A percentile compares a stretch with the other conserved stretches of the same genome.
These are phyloP conservation scores for Scheffersomyces illinoinensis DNA, from an alignment of 1,139 yeast species.

Conservation along the genomic window DNA sequence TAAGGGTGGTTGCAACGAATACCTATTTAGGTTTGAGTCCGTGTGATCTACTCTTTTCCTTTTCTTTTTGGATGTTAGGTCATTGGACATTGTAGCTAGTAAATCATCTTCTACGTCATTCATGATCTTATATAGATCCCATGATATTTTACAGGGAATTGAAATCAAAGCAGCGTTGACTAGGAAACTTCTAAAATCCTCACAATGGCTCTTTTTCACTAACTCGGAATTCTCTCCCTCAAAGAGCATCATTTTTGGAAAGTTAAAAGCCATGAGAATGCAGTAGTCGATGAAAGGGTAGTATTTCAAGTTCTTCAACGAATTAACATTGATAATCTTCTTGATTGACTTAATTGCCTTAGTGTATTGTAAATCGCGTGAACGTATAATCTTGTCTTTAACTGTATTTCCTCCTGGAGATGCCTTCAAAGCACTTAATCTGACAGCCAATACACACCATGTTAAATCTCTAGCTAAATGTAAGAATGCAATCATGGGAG, in stretches of 20 bases:
- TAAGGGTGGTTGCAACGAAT: neutral
- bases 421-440: conserved; percentile 15
- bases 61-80: neutral
- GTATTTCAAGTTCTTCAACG: conserved; percentile 9
- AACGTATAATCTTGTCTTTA: conserved; percentile 12
- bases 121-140: conserved; percentile 18
- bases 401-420: conserved; percentile 4
- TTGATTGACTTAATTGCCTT: conserved; percentile 13
- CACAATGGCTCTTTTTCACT: conserved; percentile 9
- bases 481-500: conserved; percentile 16
- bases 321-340: conserved; percentile 10
- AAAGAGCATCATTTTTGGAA: conserved; percentile 21
- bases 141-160: conserved; percentile 18
- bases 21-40: neutral
- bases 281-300: conserved; percentile 22
- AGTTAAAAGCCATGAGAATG: conserved; percentile 17
- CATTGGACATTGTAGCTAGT: conserved; percentile 4
- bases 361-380: conserved; percentile 19
- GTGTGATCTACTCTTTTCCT: neutral
- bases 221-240: conserved; percentile 5
- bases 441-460: conserved; percentile 22
- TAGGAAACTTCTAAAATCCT: conserved; percentile 12
- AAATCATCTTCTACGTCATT: conserved; percentile 6
- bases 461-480: conserved; percentile 15
- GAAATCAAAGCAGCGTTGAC: conserved; percentile 10